Percentiles rank a stretch among this genome's conserved stretches.
phyloP scores from a whole-genome alignment of 805 yeast species.

The Saccharomycopsis lassenensis region DNA sequence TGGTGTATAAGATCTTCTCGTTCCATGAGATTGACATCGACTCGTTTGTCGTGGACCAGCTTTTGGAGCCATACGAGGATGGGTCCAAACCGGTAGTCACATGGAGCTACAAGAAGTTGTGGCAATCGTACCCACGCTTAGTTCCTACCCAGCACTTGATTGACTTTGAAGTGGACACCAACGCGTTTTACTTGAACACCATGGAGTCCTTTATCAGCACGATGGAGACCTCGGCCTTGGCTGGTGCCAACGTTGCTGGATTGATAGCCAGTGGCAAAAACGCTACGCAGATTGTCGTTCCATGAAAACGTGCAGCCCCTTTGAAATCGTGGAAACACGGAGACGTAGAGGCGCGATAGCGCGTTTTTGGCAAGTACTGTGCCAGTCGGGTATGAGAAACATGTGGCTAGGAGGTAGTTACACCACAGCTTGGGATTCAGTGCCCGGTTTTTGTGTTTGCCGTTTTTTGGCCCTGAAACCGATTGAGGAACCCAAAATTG shows the following conservation, averaged over 20 bases:
- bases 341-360: not conserved
- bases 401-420: too few relatives aligned
- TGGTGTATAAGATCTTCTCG: slow-evolving; percentile 35
- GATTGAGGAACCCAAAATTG: too few relatives aligned
- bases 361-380: too few relatives aligned
- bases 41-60: not conserved
- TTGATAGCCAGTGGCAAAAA: slow-evolving; percentile 26
- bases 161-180: slow-evolving; percentile 24
- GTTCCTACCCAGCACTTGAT: slow-evolving; percentile 23
- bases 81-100: slow-evolving; percentile 19
- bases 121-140: slow-evolving; percentile 37
- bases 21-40: slow-evolving; percentile 18
- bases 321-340: too few relatives aligned
- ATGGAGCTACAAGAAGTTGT: slow-evolving; percentile 26
- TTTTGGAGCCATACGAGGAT: not conserved
- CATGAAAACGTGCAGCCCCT: too few relatives aligned
- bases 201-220: slow-evolving; percentile 40
- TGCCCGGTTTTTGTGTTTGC: too few relatives aligned
- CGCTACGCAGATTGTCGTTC: slow-evolving; percentile 20
- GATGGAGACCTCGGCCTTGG: slow-evolving; percentile 40
- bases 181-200: slow-evolving; percentile 33
- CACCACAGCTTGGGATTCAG: too few relatives aligned
- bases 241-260: slow-evolving; percentile 40
- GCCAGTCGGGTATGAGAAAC: too few relatives aligned
- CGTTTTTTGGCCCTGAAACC: too few relatives aligned